Base-by-base conservation (phyloP, 495 filamentous ascomycete genomes). In the Tuber magnatum region DNA sequence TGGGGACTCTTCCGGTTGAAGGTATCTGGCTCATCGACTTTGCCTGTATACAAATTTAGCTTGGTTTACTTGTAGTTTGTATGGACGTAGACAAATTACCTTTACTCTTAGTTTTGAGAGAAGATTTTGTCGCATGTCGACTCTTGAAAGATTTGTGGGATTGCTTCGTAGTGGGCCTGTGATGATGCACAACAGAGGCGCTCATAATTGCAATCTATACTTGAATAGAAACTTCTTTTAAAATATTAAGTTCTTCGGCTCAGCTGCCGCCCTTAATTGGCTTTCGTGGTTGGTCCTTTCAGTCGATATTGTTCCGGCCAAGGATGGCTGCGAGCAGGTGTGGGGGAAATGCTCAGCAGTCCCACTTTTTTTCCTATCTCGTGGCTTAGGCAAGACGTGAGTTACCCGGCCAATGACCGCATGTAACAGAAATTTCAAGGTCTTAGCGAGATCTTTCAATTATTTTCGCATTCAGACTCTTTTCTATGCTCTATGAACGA, bases 121-220 rank as follows among this genome's bases (percentile, higher is more conserved):
- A 87, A 74, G 92, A 89, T 83, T 98, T 99, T 68, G 93, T 94
- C 9, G 94, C 88, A 86, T 97, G 92, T 77, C 90, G 88, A 48
- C 92, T 92, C 84, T 99, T 99, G 88, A 93, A 99, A 12, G 91
- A 79, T 85, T 99, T 99, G 84, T 97, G 89, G 79, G 87, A 82
- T 68, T 86, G 83, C 86, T 98, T 98, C 65, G 93, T 96, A 56
- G 94, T 97, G 81, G 90, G 91, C 80, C 94, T 89, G 85, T 99
- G 95, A 80, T 94, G 93, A 82, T 97, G 95, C 69, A 73, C 69
- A 35, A 81, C 74, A 43, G 82, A 78, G 39, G 78, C 43, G 22
- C 72, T 56, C 73, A 77, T 77, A 48, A 72, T 69, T 69, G 32
- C 61, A 38, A 28, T 68, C 68, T 48, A 43, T 71, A 20, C 28